phyloP scores from a whole-genome alignment of 495 filamentous ascomycete genomes.

The Rostrohypoxylon terebratum region DNA sequence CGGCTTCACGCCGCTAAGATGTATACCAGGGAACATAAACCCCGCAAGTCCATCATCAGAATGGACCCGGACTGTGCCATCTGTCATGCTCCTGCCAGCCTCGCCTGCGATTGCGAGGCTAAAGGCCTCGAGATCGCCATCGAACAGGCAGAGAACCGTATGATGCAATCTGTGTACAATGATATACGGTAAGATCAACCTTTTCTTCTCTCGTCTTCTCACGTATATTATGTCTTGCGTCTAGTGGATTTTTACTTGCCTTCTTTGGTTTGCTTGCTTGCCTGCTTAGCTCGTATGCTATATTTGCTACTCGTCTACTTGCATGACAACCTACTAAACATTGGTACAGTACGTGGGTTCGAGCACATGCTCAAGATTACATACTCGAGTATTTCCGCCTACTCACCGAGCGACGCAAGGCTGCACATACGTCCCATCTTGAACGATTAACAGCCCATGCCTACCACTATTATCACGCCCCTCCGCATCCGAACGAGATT shows the following conservation, averaged over 20 bases:
- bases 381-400: conserved; percentile 75
- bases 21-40: conserved; percentile 61
- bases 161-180: conserved; percentile 70
- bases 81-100: conserved; percentile 70
- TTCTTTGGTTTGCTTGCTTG: background rate
- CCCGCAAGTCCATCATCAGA: conserved; percentile 63
- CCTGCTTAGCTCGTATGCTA: background rate
- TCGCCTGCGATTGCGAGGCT: conserved; percentile 75
- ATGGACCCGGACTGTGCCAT: conserved; percentile 80
- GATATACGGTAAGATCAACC: conserved; percentile 68
- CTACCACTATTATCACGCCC: conserved; percentile 66
- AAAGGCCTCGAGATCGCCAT: conserved; percentile 74
- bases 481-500: conserved; percentile 68
- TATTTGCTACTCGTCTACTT: background rate
- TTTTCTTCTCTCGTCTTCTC: conserved; percentile 8
- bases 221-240: conserved; percentile 15
- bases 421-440: conserved; percentile 65
- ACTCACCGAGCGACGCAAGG: conserved; percentile 70
- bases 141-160: conserved; percentile 71
- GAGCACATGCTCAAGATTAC: conserved; percentile 74
- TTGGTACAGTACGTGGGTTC: conserved; percentile 70
- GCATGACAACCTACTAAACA: conserved; percentile 42
- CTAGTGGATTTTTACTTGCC: conserved; percentile 18
- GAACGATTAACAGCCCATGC: conserved; percentile 67
- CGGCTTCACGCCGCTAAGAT: conserved; percentile 61